A percentile compares a stretch with the other conserved stretches of the same genome.
Evolutionary conservation across 2,329 filamentous ascomycete genomes (phyloP).

Genomic region (Nemania sp.): DNA sequence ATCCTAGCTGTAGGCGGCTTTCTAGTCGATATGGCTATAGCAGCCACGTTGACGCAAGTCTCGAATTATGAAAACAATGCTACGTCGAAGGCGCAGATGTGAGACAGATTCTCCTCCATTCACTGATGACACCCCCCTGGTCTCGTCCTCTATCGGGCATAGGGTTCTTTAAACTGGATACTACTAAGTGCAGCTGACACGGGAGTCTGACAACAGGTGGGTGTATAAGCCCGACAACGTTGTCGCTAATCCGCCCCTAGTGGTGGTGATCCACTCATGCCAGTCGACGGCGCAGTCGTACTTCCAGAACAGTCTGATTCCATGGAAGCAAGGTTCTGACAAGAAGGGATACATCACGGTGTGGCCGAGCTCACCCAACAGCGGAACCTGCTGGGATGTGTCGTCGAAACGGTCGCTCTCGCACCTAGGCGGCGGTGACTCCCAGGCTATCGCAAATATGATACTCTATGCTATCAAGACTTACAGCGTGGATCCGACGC

Average conservation of each 20-base stretch:
- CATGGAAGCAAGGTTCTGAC: conserved; percentile 53
- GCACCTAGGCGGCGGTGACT: conserved; percentile 53
- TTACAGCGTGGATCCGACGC: conserved; percentile 48
- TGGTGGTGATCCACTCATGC: conserved; percentile 56
- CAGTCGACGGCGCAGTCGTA: conserved; percentile 54
- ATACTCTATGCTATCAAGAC: conserved; percentile 50
- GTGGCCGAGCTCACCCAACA: conserved; percentile 63
- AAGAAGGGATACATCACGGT: conserved; percentile 58
- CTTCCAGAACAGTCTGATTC: conserved; percentile 53
- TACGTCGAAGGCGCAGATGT: conserved; percentile 54
- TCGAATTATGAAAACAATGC: conserved; percentile 53
- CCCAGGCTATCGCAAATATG: conserved; percentile 56
- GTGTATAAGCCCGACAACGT: conserved; percentile 55
- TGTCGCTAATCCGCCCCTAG: conserved; percentile 51
- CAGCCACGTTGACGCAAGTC: conserved; percentile 52
- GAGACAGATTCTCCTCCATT: conserved; percentile 25
- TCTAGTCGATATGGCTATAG: conserved; percentile 43
- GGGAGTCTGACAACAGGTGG: conserved; percentile 39
- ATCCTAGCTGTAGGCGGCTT: conserved; percentile 40
- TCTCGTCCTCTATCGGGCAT: neutral
- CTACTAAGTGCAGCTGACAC: conserved; percentile 14
- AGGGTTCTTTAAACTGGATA: neutral
- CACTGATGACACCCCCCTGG: neutral
- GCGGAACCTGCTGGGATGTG: conserved; percentile 69
- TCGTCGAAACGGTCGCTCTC: conserved; percentile 57